These are phyloP conservation scores for Phytophthora pisi DNA, from an alignment of 352 stramenopile species.

Conservation along the genomic window DNA sequence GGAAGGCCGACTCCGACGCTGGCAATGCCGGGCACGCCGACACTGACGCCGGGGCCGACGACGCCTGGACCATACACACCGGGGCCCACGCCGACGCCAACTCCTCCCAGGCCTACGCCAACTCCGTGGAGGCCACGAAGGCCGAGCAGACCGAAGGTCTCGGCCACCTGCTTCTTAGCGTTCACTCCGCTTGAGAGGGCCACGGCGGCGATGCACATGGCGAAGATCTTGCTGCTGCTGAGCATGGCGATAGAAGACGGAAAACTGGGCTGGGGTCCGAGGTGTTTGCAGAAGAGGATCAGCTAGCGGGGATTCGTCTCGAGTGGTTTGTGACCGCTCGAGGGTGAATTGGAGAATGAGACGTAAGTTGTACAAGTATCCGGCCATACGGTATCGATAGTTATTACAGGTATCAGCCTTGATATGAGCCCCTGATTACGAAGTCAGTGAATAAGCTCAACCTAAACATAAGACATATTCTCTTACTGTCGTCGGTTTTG, in stretches of 20 bases:
- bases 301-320: too few species aligned
- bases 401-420: too few species aligned
- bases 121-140: not conserved
- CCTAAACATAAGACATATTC: too few species aligned
- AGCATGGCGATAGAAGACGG: slow-evolving; percentile 2
- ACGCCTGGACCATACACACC: not conserved
- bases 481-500: too few species aligned
- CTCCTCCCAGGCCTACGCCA: slow-evolving; percentile 10
- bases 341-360: too few species aligned
- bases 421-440: too few species aligned
- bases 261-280: not conserved
- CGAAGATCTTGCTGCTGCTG: slow-evolving; percentile 12
- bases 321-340: too few species aligned
- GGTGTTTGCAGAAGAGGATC: too few species aligned
- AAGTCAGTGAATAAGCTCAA: too few species aligned
- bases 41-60: slow-evolving; percentile 1
- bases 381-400: too few species aligned
- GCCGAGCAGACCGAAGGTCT: slow-evolving; percentile 13
- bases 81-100: not conserved
- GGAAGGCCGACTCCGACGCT: slow-evolving; percentile 1
- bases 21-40: not conserved
- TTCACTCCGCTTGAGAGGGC: slow-evolving; percentile 2
- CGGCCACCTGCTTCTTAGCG: slow-evolving; percentile 1
- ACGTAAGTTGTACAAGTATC: too few species aligned
- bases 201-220: slow-evolving; percentile 6